Conservation (phyloP, 148 eudicot genomes). For the Fallopia convolvulus region DNA sequence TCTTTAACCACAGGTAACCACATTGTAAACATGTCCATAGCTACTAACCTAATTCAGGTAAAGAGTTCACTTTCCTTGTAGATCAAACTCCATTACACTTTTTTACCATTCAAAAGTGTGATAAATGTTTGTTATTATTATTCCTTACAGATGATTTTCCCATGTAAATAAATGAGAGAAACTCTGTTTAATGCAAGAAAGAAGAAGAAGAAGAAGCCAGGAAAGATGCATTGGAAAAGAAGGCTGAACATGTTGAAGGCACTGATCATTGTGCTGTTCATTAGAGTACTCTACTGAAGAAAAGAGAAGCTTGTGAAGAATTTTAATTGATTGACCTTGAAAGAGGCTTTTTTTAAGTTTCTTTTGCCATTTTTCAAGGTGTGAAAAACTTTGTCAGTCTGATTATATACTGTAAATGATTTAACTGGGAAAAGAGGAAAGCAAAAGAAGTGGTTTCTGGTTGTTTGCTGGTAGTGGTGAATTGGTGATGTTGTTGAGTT, state of each 20-base stretch:
- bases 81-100: not conserved
- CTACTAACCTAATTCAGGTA: not conserved
- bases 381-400: not conserved
- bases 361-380: not conserved
- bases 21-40: not conserved
- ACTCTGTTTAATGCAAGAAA: not conserved
- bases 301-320: not conserved
- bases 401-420: not conserved
- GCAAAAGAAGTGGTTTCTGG: slow-evolving; percentile 1
- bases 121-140: not conserved
- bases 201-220: not conserved
- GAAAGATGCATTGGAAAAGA: not conserved
- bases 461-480: not conserved
- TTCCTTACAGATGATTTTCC: not conserved
- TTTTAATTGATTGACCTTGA: not conserved
- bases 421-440: slow-evolving; percentile 1
- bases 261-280: not conserved
- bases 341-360: not conserved
- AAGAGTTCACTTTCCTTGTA: not conserved
- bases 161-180: not conserved
- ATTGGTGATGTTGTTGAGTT: not conserved
- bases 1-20: not conserved
- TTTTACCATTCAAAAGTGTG: not conserved
- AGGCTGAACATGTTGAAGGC: not conserved
- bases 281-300: not conserved